These are phyloP conservation scores for Leccinum variicolor DNA, from an alignment of 768 basidiomycete genomes.

Conservation along the genomic window DNA sequence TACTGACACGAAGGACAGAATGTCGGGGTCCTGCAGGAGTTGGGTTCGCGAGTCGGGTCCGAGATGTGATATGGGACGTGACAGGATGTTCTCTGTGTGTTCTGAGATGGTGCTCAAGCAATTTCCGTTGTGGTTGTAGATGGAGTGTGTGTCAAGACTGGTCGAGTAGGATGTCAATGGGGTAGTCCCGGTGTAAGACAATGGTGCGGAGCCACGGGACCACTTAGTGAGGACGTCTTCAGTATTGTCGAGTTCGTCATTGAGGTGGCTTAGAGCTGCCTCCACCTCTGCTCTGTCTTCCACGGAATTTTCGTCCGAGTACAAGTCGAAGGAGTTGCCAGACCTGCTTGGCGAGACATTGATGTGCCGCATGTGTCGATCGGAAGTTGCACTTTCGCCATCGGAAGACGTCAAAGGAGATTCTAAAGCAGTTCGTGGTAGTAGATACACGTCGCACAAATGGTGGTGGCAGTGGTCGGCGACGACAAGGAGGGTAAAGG, in stretches of 20 bases:
- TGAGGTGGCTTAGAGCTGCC: constrained; percentile 62
- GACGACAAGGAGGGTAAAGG: too few species aligned
- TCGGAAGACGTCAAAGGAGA: too few species aligned
- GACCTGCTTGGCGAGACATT: constrained; percentile 52
- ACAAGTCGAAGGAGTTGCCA: constrained; percentile 42
- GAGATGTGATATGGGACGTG: constrained; percentile 55
- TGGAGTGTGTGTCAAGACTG: constrained; percentile 37
- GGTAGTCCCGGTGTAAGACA: constrained; percentile 31
- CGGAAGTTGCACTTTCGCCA: too few species aligned
- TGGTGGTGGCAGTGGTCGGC: too few species aligned
- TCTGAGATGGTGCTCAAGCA: constrained; percentile 76
- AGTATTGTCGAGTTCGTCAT: constrained; percentile 62
- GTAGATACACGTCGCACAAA: neutral
- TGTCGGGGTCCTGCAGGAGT: constrained; percentile 46
- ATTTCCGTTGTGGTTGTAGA: constrained; percentile 41
- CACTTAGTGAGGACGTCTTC: constrained; percentile 66
- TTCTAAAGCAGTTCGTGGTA: constrained; percentile 31
- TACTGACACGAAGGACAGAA: constrained; percentile 40
- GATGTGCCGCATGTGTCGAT: too few species aligned
- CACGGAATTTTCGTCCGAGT: constrained; percentile 54
- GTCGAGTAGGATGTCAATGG: constrained; percentile 32
- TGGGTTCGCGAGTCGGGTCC: constrained; percentile 33
- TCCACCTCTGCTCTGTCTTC: constrained; percentile 58
- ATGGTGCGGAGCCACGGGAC: constrained; percentile 43
- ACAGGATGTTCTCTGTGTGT: constrained; percentile 61